Percentiles rank a stretch among this genome's conserved stretches.
Evolutionary conservation across 106 monocot species (phyloP).

Genomic region (Dioscorea alata): DNA sequence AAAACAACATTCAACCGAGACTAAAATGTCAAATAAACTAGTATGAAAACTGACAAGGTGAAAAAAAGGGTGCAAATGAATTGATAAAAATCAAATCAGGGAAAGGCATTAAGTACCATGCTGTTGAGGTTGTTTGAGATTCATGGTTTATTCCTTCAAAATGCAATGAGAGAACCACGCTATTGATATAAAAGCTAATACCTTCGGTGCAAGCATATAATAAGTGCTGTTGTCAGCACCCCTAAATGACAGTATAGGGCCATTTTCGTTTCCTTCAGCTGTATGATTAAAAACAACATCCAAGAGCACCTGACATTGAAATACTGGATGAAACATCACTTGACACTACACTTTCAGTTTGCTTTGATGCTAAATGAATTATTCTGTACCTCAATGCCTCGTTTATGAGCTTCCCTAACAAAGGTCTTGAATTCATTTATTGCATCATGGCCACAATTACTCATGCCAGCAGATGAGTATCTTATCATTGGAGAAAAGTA

Average conservation of each 20-base stretch:
- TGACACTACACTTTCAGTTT: too few species aligned
- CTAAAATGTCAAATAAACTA: too few species aligned
- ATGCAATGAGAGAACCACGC: too few species aligned
- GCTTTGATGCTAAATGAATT: neutral
- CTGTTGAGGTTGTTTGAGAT: too few species aligned
- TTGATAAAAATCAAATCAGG: too few species aligned
- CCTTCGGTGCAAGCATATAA: conserved; percentile 95
- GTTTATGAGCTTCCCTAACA: conserved; percentile 86
- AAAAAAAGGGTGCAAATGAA: too few species aligned
- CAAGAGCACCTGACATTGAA: conserved; percentile 55
- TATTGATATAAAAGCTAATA: neutral
- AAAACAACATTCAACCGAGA: too few species aligned
- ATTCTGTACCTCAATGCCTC: conserved; percentile 70
- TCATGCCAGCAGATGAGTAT: conserved; percentile 70
- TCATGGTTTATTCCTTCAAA: too few species aligned
- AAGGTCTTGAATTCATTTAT: conserved; percentile 84
- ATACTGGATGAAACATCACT: conserved; percentile 1
- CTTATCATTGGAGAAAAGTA: conserved; percentile 92
- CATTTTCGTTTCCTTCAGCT: conserved; percentile 94
- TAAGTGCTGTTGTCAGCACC: conserved; percentile 86
- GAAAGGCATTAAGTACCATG: too few species aligned
- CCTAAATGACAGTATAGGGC: conserved; percentile 86
- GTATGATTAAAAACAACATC: conserved; percentile 98
- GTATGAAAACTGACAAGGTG: too few species aligned
- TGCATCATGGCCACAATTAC: conserved; percentile 62